phyloP scores from a whole-genome alignment of 768 basidiomycete genomes.

The Russula lepida region DNA sequence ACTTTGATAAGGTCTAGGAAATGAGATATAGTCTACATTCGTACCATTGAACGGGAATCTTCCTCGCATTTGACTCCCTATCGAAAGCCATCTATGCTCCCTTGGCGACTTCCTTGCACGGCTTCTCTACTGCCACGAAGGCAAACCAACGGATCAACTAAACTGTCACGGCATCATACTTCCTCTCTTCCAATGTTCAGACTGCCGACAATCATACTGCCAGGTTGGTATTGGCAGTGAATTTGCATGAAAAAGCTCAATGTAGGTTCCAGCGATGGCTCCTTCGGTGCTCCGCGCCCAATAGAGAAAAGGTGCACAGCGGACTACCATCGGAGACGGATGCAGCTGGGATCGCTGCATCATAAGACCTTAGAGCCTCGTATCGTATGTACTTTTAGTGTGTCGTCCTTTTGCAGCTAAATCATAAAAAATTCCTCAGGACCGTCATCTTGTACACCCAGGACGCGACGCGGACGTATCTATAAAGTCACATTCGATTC shows the following conservation, averaged over 20 bases:
- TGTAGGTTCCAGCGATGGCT: too few species aligned
- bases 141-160: slow-evolving; percentile 64
- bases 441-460: slow-evolving; percentile 73
- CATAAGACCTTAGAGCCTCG: slow-evolving; percentile 66
- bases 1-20: slow-evolving; percentile 41
- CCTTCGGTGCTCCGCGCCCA: too few species aligned
- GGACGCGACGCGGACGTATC: slow-evolving; percentile 45
- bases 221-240: slow-evolving; percentile 42
- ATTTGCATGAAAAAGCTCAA: slow-evolving; percentile 22
- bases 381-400: slow-evolving; percentile 41
- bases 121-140: slow-evolving; percentile 80
- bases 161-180: slow-evolving; percentile 54
- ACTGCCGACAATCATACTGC: slow-evolving; percentile 66
- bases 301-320: slow-evolving; percentile 37
- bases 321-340: slow-evolving; percentile 43
- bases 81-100: slow-evolving; percentile 47
- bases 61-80: slow-evolving; percentile 47
- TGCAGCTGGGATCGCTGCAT: slow-evolving; percentile 38
- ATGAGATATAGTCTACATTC: slow-evolving; percentile 63
- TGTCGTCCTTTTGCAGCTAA: neutral
- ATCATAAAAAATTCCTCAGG: slow-evolving; percentile 36
- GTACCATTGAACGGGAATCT: slow-evolving; percentile 72
- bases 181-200: slow-evolving; percentile 60
- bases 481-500: slow-evolving; percentile 80
- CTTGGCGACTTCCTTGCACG: slow-evolving; percentile 52